These are phyloP conservation scores for Phytopythium sindhum DNA, from an alignment of 352 stramenopile species.

Conservation along the genomic window DNA sequence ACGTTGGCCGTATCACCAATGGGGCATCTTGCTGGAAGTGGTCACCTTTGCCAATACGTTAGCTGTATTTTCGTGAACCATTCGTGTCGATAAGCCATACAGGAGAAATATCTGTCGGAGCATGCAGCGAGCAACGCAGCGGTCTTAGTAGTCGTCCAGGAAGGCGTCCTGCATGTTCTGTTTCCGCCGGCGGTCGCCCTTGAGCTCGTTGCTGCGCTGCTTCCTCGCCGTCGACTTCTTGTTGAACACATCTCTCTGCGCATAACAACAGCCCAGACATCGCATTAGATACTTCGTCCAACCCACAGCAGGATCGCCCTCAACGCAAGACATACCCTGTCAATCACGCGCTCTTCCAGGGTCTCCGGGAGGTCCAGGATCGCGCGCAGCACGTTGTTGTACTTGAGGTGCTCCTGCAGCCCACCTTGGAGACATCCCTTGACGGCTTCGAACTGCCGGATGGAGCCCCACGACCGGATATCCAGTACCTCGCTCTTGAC, in stretches of 20 bases:
- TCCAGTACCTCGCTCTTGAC: constrained; percentile 75
- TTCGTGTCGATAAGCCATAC: too few species aligned
- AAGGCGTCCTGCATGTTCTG: constrained; percentile 76
- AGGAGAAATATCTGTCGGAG: too few species aligned
- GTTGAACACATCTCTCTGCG: constrained; percentile 73
- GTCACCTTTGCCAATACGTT: too few species aligned
- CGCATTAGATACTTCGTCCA: background rate
- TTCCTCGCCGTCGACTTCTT: constrained; percentile 79
- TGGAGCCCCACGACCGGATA: constrained; percentile 72
- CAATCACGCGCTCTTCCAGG: constrained; percentile 67
- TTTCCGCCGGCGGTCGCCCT: constrained; percentile 72
- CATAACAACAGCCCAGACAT: too few species aligned
- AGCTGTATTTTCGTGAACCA: too few species aligned
- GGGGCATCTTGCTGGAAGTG: too few species aligned
- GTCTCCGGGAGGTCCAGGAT: constrained; percentile 77
- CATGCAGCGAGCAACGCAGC: background rate
- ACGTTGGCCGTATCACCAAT: too few species aligned
- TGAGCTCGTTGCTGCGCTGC: constrained; percentile 78
- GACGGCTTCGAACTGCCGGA: constrained; percentile 82
- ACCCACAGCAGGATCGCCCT: background rate
- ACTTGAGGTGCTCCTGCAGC: constrained; percentile 86
- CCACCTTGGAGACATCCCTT: constrained; percentile 70
- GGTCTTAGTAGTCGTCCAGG: constrained; percentile 41
- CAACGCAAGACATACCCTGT: constrained; percentile 41
- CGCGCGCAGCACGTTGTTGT: constrained; percentile 79